Evolutionary conservation across 2,329 filamentous ascomycete genomes (phyloP).

Genomic region (Geosmithia morbida): DNA sequence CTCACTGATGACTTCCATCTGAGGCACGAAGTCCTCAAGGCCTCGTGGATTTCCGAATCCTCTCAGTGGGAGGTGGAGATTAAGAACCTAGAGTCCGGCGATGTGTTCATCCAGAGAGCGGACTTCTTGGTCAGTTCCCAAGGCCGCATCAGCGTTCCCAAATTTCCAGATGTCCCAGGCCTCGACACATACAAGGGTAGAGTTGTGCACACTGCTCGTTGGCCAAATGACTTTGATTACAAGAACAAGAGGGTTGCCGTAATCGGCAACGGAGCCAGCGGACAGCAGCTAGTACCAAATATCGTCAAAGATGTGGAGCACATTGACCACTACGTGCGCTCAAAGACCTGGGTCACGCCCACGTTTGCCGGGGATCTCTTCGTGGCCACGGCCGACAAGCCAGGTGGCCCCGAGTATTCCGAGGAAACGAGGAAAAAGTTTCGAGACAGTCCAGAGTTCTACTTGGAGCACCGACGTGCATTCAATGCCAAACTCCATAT

Average conservation of each 20-base stretch:
- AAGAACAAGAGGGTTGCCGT: slow-evolving; percentile 36
- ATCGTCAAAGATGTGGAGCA: slow-evolving; percentile 31
- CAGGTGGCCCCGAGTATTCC: background rate
- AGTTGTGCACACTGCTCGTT: slow-evolving; percentile 46
- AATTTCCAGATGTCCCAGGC: background rate
- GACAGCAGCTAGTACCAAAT: slow-evolving; percentile 40
- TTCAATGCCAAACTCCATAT: background rate
- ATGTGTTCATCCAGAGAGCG: background rate
- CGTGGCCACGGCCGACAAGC: slow-evolving; percentile 1
- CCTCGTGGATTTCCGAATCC: background rate
- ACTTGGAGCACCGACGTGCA: slow-evolving; percentile 35
- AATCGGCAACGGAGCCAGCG: slow-evolving; percentile 49
- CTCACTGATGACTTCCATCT: background rate
- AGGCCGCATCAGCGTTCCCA: background rate
- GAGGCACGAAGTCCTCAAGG: background rate
- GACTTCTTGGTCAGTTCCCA: background rate
- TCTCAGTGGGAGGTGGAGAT: background rate
- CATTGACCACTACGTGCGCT: slow-evolving; percentile 51
- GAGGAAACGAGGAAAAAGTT: slow-evolving; percentile 26
- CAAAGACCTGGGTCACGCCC: slow-evolving; percentile 52
- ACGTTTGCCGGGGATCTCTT: slow-evolving; percentile 13
- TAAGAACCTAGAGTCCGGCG: background rate
- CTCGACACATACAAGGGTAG: slow-evolving; percentile 28
- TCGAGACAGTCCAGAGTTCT: slow-evolving; percentile 45
- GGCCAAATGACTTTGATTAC: slow-evolving; percentile 36